phyloP scores from a whole-genome alignment of 164 flowering plant species.

The Magnolia kwangsiensis region DNA sequence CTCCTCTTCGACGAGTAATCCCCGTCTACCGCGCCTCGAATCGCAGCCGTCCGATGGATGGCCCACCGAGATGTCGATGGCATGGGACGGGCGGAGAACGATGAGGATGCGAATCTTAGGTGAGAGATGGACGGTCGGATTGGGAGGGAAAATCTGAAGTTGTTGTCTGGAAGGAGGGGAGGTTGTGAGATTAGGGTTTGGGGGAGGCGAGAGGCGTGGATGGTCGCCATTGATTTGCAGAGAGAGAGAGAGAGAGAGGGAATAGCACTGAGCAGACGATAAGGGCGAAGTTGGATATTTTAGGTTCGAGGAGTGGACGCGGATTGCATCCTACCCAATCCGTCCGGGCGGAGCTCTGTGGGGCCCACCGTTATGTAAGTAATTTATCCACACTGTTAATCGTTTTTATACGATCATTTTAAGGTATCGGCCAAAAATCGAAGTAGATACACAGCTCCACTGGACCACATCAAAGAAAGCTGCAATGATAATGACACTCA shows the following conservation, averaged over 20 bases:
- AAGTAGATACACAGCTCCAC: no score
- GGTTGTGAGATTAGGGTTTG: conserved; percentile 30
- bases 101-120: conserved; percentile 15
- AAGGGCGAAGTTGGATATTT: neutral
- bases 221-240: conserved; percentile 20
- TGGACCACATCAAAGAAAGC: no score
- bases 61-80: neutral
- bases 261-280: neutral
- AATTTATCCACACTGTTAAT: no score
- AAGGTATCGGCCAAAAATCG: no score
- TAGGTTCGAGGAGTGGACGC: no score
- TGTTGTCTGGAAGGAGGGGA: conserved; percentile 3
- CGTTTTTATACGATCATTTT: no score
- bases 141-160: neutral
- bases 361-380: no score
- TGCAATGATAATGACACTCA: no score
- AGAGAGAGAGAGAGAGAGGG: conserved; percentile 2
- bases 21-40: conserved; percentile 38
- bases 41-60: neutral
- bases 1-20: conserved; percentile 64
- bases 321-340: no score
- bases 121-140: conserved; percentile 4
- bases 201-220: conserved; percentile 23
- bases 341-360: no score
- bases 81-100: neutral